Evolutionary conservation across 768 basidiomycete species (phyloP), one percentile per base, ranked within the genome.

Genomic region (Trametes cinnabarina): DNA sequence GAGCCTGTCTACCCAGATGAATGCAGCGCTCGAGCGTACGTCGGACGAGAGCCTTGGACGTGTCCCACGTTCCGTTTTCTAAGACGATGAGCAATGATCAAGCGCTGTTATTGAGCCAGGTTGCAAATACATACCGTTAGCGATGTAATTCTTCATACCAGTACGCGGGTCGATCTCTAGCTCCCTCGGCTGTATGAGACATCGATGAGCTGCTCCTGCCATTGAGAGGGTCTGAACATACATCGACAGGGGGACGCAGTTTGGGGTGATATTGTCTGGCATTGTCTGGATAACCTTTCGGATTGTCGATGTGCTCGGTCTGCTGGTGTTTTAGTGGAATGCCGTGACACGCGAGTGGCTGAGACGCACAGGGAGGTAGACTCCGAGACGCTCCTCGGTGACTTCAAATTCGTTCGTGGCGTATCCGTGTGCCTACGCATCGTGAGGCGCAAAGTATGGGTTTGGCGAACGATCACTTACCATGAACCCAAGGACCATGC

Each of bases 61-160:
- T 96, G 62, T 93, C 92, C 94, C 94, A 98, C n/a, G 68, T 58
- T 5, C 90, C 88, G 20, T 78, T 71, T 61, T 90, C 88, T 85
- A 15, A 9, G 34, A 35, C 17, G 37, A 12, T 22, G 9, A 14
- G 15, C 11, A 12, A 0, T 39, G 6, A 3, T 10, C 3, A 40
- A 19, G 1, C 14, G 32, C 7, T 20, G 32, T 9, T 4, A 19
- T 20, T 15, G 23, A 30, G 1, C 14, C 2, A 25, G 20, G 2
- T 39, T 11, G 37, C 28, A 3, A 15, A 15, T 5, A 28, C 57
- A 11, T 57, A 82, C 85, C 84, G 70, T 94, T 95, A 0, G 91
- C 91, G 58, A 95, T 94, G 71, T 92, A 92, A 64, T 94, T 98
- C 77, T 95, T 95, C 94, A 98, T 95, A 2, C 94, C 95, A 0